These are phyloP conservation scores for Rosellinia necatrix DNA, from an alignment of 2,329 filamentous ascomycete genomes.

Conservation along the genomic window DNA sequence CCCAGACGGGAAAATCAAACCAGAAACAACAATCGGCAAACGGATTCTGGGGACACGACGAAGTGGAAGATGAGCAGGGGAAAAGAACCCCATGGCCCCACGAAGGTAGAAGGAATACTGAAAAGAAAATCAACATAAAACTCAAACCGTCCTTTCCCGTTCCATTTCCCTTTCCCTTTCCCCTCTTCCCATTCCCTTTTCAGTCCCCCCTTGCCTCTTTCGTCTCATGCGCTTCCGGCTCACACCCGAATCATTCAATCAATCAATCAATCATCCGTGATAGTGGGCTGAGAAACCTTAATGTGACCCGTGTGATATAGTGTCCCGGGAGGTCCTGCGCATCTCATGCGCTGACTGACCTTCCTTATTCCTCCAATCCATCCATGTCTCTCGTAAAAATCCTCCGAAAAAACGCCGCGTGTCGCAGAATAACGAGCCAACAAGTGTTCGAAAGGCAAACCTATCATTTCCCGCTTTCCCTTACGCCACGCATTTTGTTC, in stretches of 20 bases:
- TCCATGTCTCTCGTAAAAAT: conserved; percentile 11
- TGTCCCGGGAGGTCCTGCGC: background rate
- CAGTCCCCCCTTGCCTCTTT: conserved; percentile 18
- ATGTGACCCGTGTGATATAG: background rate
- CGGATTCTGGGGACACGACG: background rate
- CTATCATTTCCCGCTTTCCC: conserved; percentile 24
- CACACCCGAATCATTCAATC: conserved; percentile 14
- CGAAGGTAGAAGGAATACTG: background rate
- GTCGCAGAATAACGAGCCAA: conserved; percentile 18
- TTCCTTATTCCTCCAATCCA: conserved; percentile 11
- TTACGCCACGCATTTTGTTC: conserved; percentile 26
- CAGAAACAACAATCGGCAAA: conserved; percentile 4
- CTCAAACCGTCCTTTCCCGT: conserved; percentile 6
- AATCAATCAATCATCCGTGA: conserved; percentile 14
- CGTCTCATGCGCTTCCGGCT: conserved; percentile 12
- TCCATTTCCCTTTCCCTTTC: conserved; percentile 11
- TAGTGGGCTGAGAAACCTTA: conserved; percentile 4
- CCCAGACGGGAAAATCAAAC: background rate
- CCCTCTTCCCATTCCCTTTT: conserved; percentile 16
- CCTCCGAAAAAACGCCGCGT: conserved; percentile 24
- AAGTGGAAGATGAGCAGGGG: background rate
- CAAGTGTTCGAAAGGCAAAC: conserved; percentile 18
- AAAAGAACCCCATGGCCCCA: conserved; percentile 1
- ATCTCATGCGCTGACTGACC: conserved; percentile 6
- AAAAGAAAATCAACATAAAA: conserved; percentile 4